Conservation (phyloP, 257 asterid species). For the Eucommia ulmoides region DNA sequence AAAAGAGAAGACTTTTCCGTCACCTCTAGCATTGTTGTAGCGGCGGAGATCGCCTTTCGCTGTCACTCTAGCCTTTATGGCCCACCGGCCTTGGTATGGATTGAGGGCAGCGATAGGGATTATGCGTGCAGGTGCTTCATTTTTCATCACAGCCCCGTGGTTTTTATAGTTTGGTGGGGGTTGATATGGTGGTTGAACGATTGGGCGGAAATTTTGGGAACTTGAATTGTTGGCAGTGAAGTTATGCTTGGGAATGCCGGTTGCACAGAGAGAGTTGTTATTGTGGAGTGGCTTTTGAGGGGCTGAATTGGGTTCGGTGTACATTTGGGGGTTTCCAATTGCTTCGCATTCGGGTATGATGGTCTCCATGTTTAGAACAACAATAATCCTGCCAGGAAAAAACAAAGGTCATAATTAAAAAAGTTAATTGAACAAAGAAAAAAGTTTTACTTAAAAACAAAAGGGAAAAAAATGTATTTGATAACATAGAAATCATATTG, state of each 20-base stretch:
- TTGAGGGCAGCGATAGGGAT: constrained; percentile 87
- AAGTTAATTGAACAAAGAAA: no score
- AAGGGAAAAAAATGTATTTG: no score
- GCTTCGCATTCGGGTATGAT: constrained; percentile 60
- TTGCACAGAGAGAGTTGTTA: constrained; percentile 21
- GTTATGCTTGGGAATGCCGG: no score
- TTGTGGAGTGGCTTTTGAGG: constrained; percentile 33
- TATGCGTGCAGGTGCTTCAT: constrained; percentile 90
- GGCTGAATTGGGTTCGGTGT: constrained; percentile 27
- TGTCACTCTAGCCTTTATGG: constrained; percentile 92
- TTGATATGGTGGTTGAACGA: constrained; percentile 78
- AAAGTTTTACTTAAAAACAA: no score
- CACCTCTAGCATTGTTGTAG: constrained; percentile 91
- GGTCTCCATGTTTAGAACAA: constrained; percentile 79
- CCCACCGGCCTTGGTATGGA: constrained; percentile 99
- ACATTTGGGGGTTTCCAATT: constrained; percentile 60
- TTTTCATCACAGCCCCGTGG: constrained; percentile 82
- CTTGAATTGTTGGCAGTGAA: constrained; percentile 23
- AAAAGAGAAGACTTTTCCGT: constrained; percentile 91
- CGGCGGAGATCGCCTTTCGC: constrained; percentile 90
- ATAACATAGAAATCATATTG: no score
- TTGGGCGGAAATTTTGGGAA: constrained; percentile 47
- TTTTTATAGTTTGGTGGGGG: constrained; percentile 81
- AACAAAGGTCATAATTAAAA: no score
- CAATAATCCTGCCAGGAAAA: constrained; percentile 64